Percentiles rank a stretch among this genome's conserved stretches.
phyloP scores from a whole-genome alignment of 768 basidiomycete species.

The Chalciporus pseudorubinellus region DNA sequence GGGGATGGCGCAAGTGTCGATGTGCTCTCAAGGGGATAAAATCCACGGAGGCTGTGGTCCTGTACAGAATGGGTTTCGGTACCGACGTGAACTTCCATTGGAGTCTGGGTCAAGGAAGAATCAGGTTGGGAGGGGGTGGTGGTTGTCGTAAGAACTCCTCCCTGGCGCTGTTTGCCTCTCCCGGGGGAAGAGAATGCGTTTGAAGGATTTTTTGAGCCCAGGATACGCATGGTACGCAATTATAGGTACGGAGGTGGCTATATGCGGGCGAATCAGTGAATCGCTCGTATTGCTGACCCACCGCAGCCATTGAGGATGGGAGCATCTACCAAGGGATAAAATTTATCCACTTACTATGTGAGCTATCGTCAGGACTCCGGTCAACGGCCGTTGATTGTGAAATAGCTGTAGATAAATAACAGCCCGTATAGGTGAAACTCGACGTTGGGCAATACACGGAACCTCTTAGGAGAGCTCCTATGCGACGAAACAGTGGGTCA shows the following conservation, averaged over 20 bases:
- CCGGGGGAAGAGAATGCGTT: slow-evolving; percentile 4
- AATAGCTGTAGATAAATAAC: background rate
- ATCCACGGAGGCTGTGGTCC: slow-evolving; percentile 10
- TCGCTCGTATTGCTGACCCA: slow-evolving; percentile 8
- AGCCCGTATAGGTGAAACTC: slow-evolving; percentile 1
- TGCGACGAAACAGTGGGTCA: background rate
- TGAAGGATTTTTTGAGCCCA: slow-evolving; percentile 28
- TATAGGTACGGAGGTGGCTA: slow-evolving; percentile 13
- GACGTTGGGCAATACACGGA: background rate
- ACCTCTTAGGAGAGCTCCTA: background rate
- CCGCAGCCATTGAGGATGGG: slow-evolving; percentile 19
- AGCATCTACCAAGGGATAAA: slow-evolving; percentile 7
- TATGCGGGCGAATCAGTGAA: slow-evolving; percentile 15
- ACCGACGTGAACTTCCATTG: slow-evolving; percentile 28
- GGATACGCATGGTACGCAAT: slow-evolving; percentile 26
- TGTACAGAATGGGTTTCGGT: slow-evolving; percentile 28
- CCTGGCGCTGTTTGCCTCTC: slow-evolving; percentile 28
- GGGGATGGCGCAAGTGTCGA: slow-evolving; percentile 10
- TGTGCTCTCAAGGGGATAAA: slow-evolving; percentile 21
- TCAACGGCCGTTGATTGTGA: slow-evolving; percentile 7
- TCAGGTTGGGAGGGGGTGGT: slow-evolving; percentile 5
- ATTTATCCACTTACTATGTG: slow-evolving; percentile 12
- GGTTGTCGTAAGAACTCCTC: slow-evolving; percentile 4
- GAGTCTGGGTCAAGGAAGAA: background rate
- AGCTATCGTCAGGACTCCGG: slow-evolving; percentile 2